Conservation (phyloP, 148 eudicot genomes). For the Rheum nobile region DNA sequence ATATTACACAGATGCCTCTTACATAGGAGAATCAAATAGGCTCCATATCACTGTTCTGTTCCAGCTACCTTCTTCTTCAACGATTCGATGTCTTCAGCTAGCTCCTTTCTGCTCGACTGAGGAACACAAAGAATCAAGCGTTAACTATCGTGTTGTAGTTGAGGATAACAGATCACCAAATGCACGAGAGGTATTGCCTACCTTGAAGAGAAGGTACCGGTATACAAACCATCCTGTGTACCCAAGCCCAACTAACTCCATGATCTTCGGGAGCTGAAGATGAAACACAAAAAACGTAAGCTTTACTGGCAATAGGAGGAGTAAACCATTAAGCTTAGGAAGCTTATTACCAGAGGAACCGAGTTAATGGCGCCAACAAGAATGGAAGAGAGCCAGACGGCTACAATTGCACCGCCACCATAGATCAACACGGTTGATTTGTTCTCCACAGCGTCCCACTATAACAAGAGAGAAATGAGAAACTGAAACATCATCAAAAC, state of each 20-base stretch:
- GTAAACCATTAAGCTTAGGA: too few species aligned
- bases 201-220: constrained; percentile 99
- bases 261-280: constrained; percentile 82
- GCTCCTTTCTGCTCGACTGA: constrained; percentile 74
- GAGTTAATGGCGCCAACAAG: constrained; percentile 91
- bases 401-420: constrained; percentile 94
- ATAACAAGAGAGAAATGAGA: constrained; percentile 2
- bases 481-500: not conserved
- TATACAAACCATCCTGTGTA: constrained; percentile 99
- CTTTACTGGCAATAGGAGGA: too few species aligned
- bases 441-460: constrained; percentile 98
- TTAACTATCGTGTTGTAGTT: too few species aligned
- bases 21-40: too few species aligned
- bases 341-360: constrained; percentile 65
- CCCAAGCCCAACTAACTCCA: constrained; percentile 99
- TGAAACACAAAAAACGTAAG: not conserved
- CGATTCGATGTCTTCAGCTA: constrained; percentile 62
- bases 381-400: constrained; percentile 73
- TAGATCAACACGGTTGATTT: constrained; percentile 89
- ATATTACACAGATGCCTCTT: too few species aligned
- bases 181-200: too few species aligned
- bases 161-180: too few species aligned
- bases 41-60: constrained; percentile 20
- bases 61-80: constrained; percentile 82
- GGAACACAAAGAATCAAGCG: too few species aligned